phyloP scores from a whole-genome alignment of 192 early-diverging fungal species.

The Entomortierella lignicola region DNA sequence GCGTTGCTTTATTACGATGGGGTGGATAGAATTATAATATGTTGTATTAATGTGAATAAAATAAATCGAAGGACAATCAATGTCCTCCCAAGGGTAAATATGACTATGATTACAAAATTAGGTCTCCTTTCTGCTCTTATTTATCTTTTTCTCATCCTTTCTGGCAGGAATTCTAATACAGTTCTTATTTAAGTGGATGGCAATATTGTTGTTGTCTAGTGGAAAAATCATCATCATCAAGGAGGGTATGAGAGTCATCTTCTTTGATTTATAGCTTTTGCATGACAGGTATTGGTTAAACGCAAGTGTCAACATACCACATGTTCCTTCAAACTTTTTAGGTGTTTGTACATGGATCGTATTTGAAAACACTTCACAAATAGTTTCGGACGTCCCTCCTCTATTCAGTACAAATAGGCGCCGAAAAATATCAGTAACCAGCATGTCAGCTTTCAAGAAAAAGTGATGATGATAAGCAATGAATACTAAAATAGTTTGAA shows the following conservation, averaged over 20 bases:
- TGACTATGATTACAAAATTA: too few species aligned
- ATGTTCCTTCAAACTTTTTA: slow-evolving; percentile 41
- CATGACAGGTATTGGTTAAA: too few species aligned
- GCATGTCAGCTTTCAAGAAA: too few species aligned
- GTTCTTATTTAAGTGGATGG: slow-evolving; percentile 30
- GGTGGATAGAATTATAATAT: too few species aligned
- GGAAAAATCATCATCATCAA: neutral
- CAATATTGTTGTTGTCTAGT: slow-evolving; percentile 35
- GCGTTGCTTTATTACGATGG: too few species aligned
- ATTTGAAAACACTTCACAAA: slow-evolving; percentile 30
- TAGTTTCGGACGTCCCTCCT: slow-evolving; percentile 17
- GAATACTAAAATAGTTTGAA: too few species aligned
- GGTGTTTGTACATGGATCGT: slow-evolving; percentile 44
- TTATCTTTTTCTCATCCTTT: slow-evolving; percentile 40
- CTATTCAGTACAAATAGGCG: slow-evolving; percentile 1
- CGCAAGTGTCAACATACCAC: slow-evolving; percentile 17
- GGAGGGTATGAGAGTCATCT: neutral
- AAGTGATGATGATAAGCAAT: neutral
- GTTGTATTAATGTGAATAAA: too few species aligned
- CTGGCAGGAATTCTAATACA: slow-evolving; percentile 34
- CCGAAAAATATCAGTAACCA: neutral
- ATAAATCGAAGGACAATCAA: too few species aligned
- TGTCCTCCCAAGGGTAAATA: too few species aligned
- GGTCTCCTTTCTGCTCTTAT: slow-evolving; percentile 16
- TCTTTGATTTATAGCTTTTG: too few species aligned